These are phyloP conservation scores for Schrenkiella parvula DNA, from an alignment of 345 rosid genomes.

Conservation along the genomic window DNA sequence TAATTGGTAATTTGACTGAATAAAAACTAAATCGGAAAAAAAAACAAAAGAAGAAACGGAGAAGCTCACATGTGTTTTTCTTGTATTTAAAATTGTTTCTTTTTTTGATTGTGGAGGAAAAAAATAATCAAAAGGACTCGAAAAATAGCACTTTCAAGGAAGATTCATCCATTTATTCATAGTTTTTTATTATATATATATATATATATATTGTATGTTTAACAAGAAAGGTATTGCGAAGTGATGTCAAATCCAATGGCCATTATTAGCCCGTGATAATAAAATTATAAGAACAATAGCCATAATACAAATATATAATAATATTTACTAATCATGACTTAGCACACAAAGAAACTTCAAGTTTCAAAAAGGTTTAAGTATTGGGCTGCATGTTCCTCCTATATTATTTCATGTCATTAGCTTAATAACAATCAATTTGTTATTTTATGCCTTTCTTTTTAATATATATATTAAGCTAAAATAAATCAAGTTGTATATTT, in stretches of 20 bases:
- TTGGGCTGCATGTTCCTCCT: constrained; percentile 30
- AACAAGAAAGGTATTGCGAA: background rate
- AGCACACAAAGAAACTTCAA: constrained; percentile 11
- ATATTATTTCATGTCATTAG: background rate
- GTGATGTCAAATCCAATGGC: constrained; percentile 26
- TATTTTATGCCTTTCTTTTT: background rate
- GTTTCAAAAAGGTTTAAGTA: constrained; percentile 21
- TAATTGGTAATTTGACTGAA: constrained; percentile 28
- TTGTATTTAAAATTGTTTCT: background rate
- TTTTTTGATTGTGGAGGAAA: constrained; percentile 15
- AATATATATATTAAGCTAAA: background rate
- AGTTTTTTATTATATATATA: too few species aligned
- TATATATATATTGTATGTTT: too few species aligned
- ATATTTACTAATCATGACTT: constrained; percentile 20
- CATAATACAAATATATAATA: background rate
- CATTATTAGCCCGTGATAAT: background rate
- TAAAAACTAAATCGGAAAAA: background rate
- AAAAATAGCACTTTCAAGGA: constrained; percentile 7
- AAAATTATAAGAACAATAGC: constrained; percentile 13
- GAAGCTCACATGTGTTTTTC: constrained; percentile 27
- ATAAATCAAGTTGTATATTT: background rate
- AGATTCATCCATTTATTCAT: constrained; percentile 3
- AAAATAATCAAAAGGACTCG: background rate
- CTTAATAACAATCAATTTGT: background rate
- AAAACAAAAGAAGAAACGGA: constrained; percentile 14